Conservation (phyloP, 2,329 filamentous ascomycete species). For the Plenodomus lindquistii region DNA sequence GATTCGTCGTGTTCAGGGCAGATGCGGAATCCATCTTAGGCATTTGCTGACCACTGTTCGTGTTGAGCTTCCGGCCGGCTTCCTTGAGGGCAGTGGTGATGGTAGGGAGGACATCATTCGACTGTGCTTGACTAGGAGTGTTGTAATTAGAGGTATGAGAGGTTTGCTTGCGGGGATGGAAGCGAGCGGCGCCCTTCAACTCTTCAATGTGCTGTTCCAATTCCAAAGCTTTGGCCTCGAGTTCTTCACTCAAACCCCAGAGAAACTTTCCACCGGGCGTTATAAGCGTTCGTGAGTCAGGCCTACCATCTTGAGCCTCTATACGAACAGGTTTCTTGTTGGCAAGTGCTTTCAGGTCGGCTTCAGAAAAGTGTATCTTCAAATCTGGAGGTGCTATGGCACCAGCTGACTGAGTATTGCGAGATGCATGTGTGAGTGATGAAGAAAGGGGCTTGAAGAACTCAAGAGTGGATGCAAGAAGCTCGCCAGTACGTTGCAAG, state of each 20-base stretch:
- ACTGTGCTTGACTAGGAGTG: constrained; percentile 18
- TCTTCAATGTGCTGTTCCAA: constrained; percentile 60
- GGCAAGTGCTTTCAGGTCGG: constrained; percentile 54
- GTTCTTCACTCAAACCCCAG: constrained; percentile 68
- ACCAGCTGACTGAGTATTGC: constrained; percentile 19
- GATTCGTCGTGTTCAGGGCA: constrained; percentile 23
- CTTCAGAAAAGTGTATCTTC: constrained; percentile 44
- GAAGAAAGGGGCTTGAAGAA: constrained; percentile 49
- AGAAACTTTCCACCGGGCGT: constrained; percentile 77
- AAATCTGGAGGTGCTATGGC: constrained; percentile 39
- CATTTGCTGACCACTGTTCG: constrained; percentile 27
- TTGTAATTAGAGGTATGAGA: constrained; percentile 15
- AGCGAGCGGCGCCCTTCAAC: constrained; percentile 32
- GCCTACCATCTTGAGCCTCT: constrained; percentile 47
- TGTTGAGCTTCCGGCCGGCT: constrained; percentile 39
- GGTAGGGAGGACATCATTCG: constrained; percentile 38
- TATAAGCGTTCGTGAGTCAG: constrained; percentile 65
- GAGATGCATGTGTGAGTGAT: constrained; percentile 36
- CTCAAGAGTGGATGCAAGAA: constrained; percentile 45
- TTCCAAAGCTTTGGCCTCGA: constrained; percentile 71
- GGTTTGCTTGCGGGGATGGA: constrained; percentile 32
- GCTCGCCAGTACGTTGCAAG: constrained; percentile 44
- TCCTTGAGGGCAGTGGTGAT: constrained; percentile 43
- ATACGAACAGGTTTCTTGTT: constrained; percentile 59
- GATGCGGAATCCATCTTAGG: constrained; percentile 30